These are phyloP conservation scores for Leccinum truebloodii DNA, from an alignment of 768 basidiomycete species.

Conservation along the genomic window DNA sequence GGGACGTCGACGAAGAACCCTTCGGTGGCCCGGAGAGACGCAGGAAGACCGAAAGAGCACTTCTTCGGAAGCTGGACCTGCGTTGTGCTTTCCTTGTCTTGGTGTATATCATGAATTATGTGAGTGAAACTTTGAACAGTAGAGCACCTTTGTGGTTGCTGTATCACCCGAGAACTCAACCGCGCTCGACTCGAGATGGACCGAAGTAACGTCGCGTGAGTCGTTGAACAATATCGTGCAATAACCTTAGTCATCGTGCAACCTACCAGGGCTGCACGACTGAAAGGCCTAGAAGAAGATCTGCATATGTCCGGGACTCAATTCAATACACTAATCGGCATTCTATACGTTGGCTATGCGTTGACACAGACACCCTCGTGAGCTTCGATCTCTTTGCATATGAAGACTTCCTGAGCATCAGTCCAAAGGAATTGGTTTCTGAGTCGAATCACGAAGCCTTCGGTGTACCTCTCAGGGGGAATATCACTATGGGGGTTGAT, in stretches of 20 bases:
- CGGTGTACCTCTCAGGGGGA: slow-evolving; percentile 59
- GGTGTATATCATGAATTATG: slow-evolving; percentile 50
- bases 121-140: slow-evolving; percentile 24
- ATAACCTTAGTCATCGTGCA: neutral
- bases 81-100: slow-evolving; percentile 46
- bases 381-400: slow-evolving; percentile 22
- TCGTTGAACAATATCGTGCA: neutral
- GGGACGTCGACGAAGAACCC: slow-evolving; percentile 28
- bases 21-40: slow-evolving; percentile 41
- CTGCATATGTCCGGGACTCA: slow-evolving; percentile 57
- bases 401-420: neutral
- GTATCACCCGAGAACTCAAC: slow-evolving; percentile 3
- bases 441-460: slow-evolving; percentile 63
- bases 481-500: slow-evolving; percentile 73
- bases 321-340: slow-evolving; percentile 67
- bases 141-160: neutral
- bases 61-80: slow-evolving; percentile 44
- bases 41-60: slow-evolving; percentile 39
- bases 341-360: slow-evolving; percentile 69
- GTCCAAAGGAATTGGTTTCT: slow-evolving; percentile 62
- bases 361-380: slow-evolving; percentile 76
- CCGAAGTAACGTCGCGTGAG: slow-evolving; percentile 65
- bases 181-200: slow-evolving; percentile 49
- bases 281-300: slow-evolving; percentile 69
- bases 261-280: slow-evolving; percentile 58